These are phyloP conservation scores for Termitomyces titanicus DNA, from an alignment of 768 basidiomycete species.

Conservation along the genomic window DNA sequence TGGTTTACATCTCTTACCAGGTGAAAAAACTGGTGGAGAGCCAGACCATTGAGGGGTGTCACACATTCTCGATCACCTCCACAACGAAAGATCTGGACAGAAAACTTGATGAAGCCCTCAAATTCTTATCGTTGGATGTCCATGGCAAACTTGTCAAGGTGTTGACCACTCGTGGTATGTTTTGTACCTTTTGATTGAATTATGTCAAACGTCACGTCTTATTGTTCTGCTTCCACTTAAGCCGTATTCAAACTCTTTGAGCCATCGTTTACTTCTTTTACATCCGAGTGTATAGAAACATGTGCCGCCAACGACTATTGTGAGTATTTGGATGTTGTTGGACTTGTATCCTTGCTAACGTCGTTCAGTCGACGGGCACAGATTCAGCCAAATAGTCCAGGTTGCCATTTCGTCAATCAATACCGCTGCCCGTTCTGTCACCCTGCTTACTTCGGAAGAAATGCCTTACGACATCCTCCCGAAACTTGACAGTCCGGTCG, in stretches of 20 bases:
- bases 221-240: conserved; percentile 10
- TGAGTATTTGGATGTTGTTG: conserved; percentile 26
- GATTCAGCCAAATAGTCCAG: conserved; percentile 45
- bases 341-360: not conserved
- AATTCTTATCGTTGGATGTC: conserved; percentile 45
- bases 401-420: conserved; percentile 38
- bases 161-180: conserved; percentile 43
- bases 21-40: conserved; percentile 44
- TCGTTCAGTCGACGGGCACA: conserved; percentile 51
- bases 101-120: conserved; percentile 44
- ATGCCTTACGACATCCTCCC: conserved; percentile 24
- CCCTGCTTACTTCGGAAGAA: conserved; percentile 25
- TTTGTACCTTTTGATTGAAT: not conserved
- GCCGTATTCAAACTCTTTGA: conserved; percentile 42
- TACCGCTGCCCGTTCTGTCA: conserved; percentile 25
- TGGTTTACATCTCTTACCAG: conserved; percentile 26
- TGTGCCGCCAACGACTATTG: conserved; percentile 40
- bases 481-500: conserved; percentile 25
- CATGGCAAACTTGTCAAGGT: conserved; percentile 52
- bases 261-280: conserved; percentile 32
- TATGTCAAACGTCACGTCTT: not conserved
- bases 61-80: conserved; percentile 48
- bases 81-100: conserved; percentile 53
- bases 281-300: conserved; percentile 45
- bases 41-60: conserved; percentile 34